These are phyloP conservation scores for Lasiodiplodia citricola DNA, from an alignment of 2,329 filamentous ascomycete species.

Conservation along the genomic window DNA sequence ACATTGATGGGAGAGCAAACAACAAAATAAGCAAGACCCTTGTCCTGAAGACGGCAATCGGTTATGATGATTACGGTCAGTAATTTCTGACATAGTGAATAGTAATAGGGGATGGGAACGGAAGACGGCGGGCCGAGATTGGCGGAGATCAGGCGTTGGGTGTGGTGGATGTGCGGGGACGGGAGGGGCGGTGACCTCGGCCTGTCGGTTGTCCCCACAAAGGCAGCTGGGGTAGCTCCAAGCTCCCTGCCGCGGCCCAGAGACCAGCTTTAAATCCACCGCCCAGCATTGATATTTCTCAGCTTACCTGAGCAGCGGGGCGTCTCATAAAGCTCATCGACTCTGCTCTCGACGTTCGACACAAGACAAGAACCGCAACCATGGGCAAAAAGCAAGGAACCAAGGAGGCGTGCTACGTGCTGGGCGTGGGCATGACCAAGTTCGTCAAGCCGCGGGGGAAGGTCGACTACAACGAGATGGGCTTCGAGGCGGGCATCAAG, in stretches of 20 bases:
- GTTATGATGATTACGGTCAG: neutral
- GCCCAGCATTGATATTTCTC: neutral
- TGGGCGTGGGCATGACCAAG: conserved; percentile 98
- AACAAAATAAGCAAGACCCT: too few species aligned
- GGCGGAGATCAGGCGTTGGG: neutral
- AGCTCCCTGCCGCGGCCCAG: conserved; percentile 20
- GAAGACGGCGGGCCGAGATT: neutral
- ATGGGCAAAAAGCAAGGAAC: conserved; percentile 17
- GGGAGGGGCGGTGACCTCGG: conserved; percentile 10
- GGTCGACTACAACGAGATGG: conserved; percentile 92
- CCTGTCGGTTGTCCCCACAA: conserved; percentile 18
- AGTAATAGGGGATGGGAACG: neutral
- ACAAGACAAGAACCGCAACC: neutral
- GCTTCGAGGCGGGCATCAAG: conserved; percentile 90
- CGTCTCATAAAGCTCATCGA: neutral
- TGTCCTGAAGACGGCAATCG: neutral
- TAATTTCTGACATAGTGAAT: neutral
- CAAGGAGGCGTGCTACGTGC: conserved; percentile 72
- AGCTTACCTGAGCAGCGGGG: neutral
- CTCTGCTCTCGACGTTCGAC: neutral
- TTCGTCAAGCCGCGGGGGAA: conserved; percentile 97
- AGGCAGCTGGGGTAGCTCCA: conserved; percentile 5
- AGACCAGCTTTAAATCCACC: conserved; percentile 9
- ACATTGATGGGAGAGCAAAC: neutral
- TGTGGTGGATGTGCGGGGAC: conserved; percentile 6